Evolutionary conservation across 1,139 yeast genomes (phyloP).

Genomic region (Yamadazyma sp.): DNA sequence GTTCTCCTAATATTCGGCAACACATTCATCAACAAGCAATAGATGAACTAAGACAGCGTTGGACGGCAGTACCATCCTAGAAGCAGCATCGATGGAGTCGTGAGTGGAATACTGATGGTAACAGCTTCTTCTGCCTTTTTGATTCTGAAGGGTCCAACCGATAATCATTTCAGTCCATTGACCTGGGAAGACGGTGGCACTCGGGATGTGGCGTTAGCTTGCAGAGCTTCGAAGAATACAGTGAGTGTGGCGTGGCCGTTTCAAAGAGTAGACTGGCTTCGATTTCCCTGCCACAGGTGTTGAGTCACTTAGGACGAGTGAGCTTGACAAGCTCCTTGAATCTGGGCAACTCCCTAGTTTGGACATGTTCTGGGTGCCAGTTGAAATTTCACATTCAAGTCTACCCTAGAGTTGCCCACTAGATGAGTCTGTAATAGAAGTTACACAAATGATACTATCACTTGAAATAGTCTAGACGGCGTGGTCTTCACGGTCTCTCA

Average conservation of each 20-base stretch:
- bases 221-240: conserved; percentile 33
- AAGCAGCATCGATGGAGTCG: conserved; percentile 21
- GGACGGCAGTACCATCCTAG: conserved; percentile 24
- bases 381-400: conserved; percentile 4
- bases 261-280: conserved; percentile 24
- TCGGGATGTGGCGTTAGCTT: conserved; percentile 23
- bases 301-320: conserved; percentile 35
- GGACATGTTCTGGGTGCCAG: conserved; percentile 19
- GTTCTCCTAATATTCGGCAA: too few species aligned
- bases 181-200: conserved; percentile 34
- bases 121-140: conserved; percentile 27
- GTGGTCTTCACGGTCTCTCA: too few species aligned
- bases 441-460: conserved; percentile 24
- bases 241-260: conserved; percentile 55
- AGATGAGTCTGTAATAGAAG: conserved; percentile 37
- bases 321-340: conserved; percentile 21
- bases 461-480: neutral
- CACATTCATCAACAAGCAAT: too few species aligned
- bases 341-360: conserved; percentile 20
- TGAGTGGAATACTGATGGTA: conserved; percentile 23
- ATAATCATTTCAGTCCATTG: conserved; percentile 39
- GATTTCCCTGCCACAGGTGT: conserved; percentile 33
- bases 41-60: conserved; percentile 21
- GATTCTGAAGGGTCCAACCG: conserved; percentile 21
- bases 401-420: conserved; percentile 22